Percentiles rank a stretch among this genome's conserved stretches.
Evolutionary conservation across 257 asterid species (phyloP).

Genomic region (Oldenlandia corymbosa): DNA sequence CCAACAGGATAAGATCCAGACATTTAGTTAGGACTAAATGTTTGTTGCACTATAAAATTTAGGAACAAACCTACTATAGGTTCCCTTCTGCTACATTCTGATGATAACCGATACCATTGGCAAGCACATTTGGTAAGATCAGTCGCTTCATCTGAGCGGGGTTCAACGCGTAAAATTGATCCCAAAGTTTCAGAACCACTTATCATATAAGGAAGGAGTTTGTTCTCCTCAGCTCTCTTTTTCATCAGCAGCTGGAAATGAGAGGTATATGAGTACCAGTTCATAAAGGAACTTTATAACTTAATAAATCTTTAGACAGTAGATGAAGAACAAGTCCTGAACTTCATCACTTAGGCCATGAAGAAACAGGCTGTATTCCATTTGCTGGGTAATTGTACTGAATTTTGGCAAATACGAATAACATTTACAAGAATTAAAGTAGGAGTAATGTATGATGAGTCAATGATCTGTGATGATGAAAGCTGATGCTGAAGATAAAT

Average conservation of each 20-base stretch:
- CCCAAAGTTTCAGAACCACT: slow-evolving; percentile 64
- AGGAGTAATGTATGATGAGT: neutral
- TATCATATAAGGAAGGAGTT: slow-evolving; percentile 39
- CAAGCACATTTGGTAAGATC: slow-evolving; percentile 73
- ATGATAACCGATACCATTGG: slow-evolving; percentile 90
- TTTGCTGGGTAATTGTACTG: neutral
- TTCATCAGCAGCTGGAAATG: slow-evolving; percentile 60
- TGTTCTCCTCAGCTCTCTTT: slow-evolving; percentile 59
- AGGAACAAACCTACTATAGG: slow-evolving; percentile 63
- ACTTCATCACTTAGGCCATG: neutral
- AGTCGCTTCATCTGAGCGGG: slow-evolving; percentile 59
- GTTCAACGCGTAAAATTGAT: slow-evolving; percentile 66
- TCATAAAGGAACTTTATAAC: neutral
- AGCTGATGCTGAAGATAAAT: neutral
- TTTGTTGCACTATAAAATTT: too few relatives aligned
- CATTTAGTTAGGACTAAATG: neutral
- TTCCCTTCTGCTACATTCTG: slow-evolving; percentile 92
- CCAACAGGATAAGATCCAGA: neutral
- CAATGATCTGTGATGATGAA: neutral
- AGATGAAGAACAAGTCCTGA: neutral
- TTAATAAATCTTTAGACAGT: neutral
- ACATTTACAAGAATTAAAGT: neutral
- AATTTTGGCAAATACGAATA: neutral
- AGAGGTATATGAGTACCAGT: slow-evolving; percentile 14
- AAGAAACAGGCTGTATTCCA: neutral